Evolutionary conservation across 208 protist genomes (phyloP).

Genomic region (Trypanosoma melophagium): DNA sequence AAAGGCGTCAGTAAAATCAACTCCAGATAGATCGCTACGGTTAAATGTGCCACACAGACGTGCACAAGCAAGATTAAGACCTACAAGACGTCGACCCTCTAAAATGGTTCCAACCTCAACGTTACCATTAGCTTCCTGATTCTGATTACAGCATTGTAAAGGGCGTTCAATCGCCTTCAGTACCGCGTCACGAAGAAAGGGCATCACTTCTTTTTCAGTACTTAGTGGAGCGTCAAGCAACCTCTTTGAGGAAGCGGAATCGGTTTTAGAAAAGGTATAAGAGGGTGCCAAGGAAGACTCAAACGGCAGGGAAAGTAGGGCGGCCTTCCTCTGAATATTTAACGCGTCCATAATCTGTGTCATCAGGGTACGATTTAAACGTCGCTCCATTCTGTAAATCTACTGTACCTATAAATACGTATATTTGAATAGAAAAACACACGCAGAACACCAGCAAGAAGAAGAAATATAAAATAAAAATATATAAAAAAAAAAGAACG

Average conservation of each 20-base stretch:
- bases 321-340: slow-evolving; percentile 32
- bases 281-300: not conserved
- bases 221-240: slow-evolving; percentile 16
- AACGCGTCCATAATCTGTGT: slow-evolving; percentile 52
- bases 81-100: slow-evolving; percentile 62
- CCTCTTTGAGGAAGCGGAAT: slow-evolving; percentile 1
- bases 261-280: not conserved
- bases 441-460: not conserved
- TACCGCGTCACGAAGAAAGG: slow-evolving; percentile 41
- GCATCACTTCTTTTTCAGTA: slow-evolving; percentile 27
- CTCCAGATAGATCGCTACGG: slow-evolving; percentile 50
- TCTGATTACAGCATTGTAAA: not conserved
- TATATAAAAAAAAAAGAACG: slow-evolving; percentile 4
- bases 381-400: slow-evolving; percentile 31
- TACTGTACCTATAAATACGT: not conserved
- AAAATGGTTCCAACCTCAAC: slow-evolving; percentile 54
- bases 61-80: slow-evolving; percentile 50
- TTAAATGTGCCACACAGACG: slow-evolving; percentile 69
- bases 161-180: slow-evolving; percentile 36
- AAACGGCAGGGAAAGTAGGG: slow-evolving; percentile 31
- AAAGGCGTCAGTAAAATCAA: slow-evolving; percentile 35
- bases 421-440: not conserved
- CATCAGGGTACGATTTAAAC: slow-evolving; percentile 31
- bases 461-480: not conserved
- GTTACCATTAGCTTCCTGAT: slow-evolving; percentile 19